Evolutionary conservation across 2,329 filamentous ascomycete genomes (phyloP).

Genomic region (Metarhizium album): DNA sequence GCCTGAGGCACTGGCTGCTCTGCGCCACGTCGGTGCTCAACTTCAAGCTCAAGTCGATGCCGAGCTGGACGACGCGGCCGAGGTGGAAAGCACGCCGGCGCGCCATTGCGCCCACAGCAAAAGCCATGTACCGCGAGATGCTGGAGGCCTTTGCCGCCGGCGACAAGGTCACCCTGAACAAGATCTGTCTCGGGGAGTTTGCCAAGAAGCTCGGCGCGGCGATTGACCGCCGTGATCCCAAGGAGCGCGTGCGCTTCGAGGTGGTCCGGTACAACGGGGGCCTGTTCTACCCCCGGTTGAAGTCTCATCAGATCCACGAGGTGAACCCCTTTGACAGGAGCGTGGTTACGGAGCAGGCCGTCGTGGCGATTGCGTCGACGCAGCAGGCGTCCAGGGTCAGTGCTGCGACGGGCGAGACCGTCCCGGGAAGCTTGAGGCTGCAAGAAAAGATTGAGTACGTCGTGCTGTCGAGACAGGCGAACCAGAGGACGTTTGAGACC

Average conservation of each 20-base stretch:
- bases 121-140: conserved; percentile 49
- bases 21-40: conserved; percentile 25
- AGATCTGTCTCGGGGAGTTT: conserved; percentile 44
- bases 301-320: conserved; percentile 42
- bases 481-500: conserved; percentile 34
- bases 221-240: conserved; percentile 39
- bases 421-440: conserved; percentile 37
- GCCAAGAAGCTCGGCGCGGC: conserved; percentile 38
- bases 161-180: conserved; percentile 38
- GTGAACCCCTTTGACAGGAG: conserved; percentile 32
- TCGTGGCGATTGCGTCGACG: conserved; percentile 47
- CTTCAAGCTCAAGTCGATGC: conserved; percentile 35
- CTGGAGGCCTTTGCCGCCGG: conserved; percentile 50
- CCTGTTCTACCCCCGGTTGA: conserved; percentile 35
- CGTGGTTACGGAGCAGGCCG: conserved; percentile 35
- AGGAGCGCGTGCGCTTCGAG: conserved; percentile 41
- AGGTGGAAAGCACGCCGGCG: conserved; percentile 31
- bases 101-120: conserved; percentile 40
- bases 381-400: conserved; percentile 41
- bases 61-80: conserved; percentile 28
- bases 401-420: conserved; percentile 22
- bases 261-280: conserved; percentile 37
- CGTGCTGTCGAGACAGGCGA: conserved; percentile 42
- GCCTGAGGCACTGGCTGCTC: conserved; percentile 24
- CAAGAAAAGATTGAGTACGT: conserved; percentile 53